These are phyloP conservation scores for Capsicum pubescens DNA, from an alignment of 257 asterid species.

Conservation along the genomic window DNA sequence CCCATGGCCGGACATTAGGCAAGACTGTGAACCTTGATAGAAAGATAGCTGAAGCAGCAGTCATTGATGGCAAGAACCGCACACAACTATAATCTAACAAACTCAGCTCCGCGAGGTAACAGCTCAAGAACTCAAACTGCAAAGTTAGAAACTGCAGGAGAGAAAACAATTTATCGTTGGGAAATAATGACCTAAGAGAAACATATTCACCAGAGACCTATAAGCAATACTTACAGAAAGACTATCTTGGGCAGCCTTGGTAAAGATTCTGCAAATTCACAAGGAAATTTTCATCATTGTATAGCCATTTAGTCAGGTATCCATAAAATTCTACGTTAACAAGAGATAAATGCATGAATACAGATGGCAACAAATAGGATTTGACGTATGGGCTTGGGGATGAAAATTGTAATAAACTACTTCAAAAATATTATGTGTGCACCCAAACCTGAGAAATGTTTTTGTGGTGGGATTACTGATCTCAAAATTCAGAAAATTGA, in stretches of 20 bases:
- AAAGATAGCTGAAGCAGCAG: slow-evolving; percentile 89
- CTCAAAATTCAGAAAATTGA: slow-evolving; percentile 63
- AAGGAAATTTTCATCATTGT: slow-evolving; percentile 13
- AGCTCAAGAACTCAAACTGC: slow-evolving; percentile 63
- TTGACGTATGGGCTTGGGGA: background rate
- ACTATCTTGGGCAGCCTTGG: slow-evolving; percentile 62
- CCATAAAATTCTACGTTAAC: background rate
- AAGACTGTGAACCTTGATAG: slow-evolving; percentile 62
- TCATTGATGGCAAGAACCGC: slow-evolving; percentile 68
- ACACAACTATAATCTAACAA: slow-evolving; percentile 67
- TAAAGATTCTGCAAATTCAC: slow-evolving; percentile 65
- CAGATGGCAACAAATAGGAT: slow-evolving; percentile 6
- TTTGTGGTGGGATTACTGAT: slow-evolving; percentile 74
- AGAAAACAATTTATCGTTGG: slow-evolving; percentile 15
- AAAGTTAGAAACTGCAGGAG: slow-evolving; percentile 52
- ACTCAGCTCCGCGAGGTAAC: slow-evolving; percentile 82
- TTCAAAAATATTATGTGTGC: background rate
- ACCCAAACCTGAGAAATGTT: slow-evolving; percentile 74
- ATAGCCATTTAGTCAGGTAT: slow-evolving; percentile 22
- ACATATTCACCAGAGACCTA: background rate
- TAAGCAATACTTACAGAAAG: slow-evolving; percentile 46
- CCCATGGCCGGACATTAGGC: slow-evolving; percentile 77
- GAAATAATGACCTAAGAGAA: background rate
- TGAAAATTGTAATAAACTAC: slow-evolving; percentile 2
- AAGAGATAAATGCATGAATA: slow-evolving; percentile 3